Evolutionary conservation across 495 filamentous ascomycete genomes (phyloP), one percentile per base, ranked within the genome.

Genomic region (Daldinia vernicosa): DNA sequence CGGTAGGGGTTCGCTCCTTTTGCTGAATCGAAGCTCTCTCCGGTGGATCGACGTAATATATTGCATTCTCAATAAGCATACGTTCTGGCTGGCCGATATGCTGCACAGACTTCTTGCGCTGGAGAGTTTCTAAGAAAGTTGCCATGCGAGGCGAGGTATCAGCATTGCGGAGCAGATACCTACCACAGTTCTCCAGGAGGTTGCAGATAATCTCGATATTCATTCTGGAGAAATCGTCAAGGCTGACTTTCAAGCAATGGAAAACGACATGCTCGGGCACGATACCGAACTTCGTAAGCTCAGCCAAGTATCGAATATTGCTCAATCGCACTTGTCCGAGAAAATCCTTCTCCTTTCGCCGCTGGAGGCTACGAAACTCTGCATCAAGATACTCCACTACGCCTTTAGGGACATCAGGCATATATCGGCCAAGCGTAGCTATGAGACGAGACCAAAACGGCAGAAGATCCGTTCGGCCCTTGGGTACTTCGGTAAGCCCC

Each of bases 221-320:
- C 89, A 97, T 96, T 69, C 94, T 88, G 8, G 97, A 97, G 71
- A 99, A 98, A 67, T 99, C 95, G 73, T 99, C 96, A 6, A 98
- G 82, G 66, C 95, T 95, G 72, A 99, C 94, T 78, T 97, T 98
- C 67, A 99, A 87, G 79, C 95, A 98, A 73, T 99, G 96, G 80
- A 99, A 99, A 63, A 98, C 95, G 70, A 98, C 94, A 77, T 99
- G 95, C 79, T 99, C 95, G 8, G 95, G 96, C 22, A 99, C 94
- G 28, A 98, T 93, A 43, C 95, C 95, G 76, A 98, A 99, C 74
- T 99, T 99, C 55, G 95, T 98, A 76, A 99, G 80, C 78, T 99
- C 95, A 8, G 95, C 95, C 59, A 99, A 88, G 74, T 99, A 99
- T 6, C 95, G 93, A 57, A 97, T 93, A 79, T 99, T 99, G 80